Base-by-base conservation (phyloP, 148 eudicot species). In the Persicaria maculosa region DNA sequence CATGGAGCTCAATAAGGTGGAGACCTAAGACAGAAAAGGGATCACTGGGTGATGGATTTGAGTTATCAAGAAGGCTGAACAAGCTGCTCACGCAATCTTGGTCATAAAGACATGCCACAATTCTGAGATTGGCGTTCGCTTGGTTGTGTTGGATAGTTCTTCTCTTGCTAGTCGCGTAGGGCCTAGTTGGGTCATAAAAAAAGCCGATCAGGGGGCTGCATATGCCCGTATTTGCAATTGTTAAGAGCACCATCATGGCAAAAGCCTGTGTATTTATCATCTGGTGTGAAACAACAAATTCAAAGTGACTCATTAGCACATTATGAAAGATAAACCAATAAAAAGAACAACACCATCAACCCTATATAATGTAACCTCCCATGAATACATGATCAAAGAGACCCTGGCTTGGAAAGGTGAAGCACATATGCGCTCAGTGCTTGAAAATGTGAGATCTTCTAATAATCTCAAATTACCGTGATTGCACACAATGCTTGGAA, bases 161-260 rank as follows among this genome's bases (percentile, higher is more conserved):
- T 58, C 92, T 78, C 81, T 84, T 92, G 90, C 88, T 90, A 20
- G 88, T 83, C 93, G 84, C 88, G 81, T 92, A 95, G 6, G 98
- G 98, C 77, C 80, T 74, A 4, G 89, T 92, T 22, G 98, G 98
- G 65, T 95, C 93, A 31, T 95, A 89, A 16, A 95, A 55, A 5
- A 90, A 64, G 79, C 83, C 76, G 55, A 87, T 87, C 79, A 95
- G 43, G 0, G 98, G 97, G 15, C 90, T 79, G 2, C 78, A 72
- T 71, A 92, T 78, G 17, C 85, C 76, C n/a, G 97, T 95, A 65
- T 83, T 36, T 17, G 68, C 54, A 12, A 81, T 70, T 14, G 89
- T 75, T 31, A 77, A 17, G 2, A 90, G 46, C 57, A 95, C 91
- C 86, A 95, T 71, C 85, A 92, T 80, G 53, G 98, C 74, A 71